A percentile compares a stretch with the other conserved stretches of the same genome.
phyloP scores from a whole-genome alignment of 176 grass and related monocot species.

The Phyllostachys edulis region DNA sequence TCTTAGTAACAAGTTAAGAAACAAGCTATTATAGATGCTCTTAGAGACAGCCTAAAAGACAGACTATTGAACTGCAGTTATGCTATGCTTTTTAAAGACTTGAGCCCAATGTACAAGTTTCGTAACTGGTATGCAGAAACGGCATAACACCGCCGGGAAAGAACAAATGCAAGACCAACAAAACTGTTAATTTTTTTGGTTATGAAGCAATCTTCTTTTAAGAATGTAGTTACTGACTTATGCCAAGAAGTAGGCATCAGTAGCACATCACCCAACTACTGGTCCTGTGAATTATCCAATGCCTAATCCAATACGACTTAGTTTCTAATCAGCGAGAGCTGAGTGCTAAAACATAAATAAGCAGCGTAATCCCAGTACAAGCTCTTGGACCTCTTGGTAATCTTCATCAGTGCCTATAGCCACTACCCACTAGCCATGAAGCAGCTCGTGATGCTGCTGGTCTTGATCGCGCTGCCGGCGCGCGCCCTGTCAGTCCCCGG shows the following conservation, averaged over 20 bases:
- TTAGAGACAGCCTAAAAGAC: too few relatives aligned
- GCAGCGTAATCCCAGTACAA: not conserved
- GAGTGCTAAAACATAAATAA: conserved; percentile 22
- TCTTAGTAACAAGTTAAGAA: too few relatives aligned
- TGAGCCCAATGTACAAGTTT: not conserved
- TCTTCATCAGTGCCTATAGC: not conserved
- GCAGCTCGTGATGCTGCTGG: conserved; percentile 30
- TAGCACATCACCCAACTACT: conserved; percentile 34
- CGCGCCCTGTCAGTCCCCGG: not conserved
- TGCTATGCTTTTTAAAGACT: not conserved
- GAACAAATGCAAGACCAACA: not conserved
- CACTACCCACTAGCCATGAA: conserved; percentile 25
- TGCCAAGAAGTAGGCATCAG: conserved; percentile 35
- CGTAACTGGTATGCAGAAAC: not conserved
- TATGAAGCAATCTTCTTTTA: conserved; percentile 32
- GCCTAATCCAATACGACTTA: not conserved
- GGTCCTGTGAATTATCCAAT: not conserved
- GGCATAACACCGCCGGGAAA: not conserved
- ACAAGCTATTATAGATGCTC: too few relatives aligned
- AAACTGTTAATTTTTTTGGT: not conserved
- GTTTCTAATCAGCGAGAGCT: not conserved
- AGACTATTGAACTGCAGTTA: too few relatives aligned
- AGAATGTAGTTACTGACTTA: conserved; percentile 25
- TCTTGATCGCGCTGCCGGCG: conserved; percentile 50
- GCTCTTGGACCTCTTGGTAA: not conserved